Evolutionary conservation across 345 rosid species (phyloP), one percentile per base, ranked within the genome.

Genomic region (Gossypium sturtianum): DNA sequence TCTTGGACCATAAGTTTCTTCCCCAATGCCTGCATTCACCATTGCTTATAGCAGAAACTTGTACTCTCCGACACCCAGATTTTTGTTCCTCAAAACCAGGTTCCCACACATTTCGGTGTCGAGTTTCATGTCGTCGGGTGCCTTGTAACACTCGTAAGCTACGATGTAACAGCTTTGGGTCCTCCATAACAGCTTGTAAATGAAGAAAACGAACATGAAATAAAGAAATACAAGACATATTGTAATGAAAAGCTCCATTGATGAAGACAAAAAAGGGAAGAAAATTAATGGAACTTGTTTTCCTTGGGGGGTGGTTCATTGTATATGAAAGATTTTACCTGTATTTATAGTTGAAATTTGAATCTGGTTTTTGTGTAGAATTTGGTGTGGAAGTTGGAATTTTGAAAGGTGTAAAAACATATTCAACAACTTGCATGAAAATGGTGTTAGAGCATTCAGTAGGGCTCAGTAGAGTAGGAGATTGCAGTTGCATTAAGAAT

Each of bases 1-100:
- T 76, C 66, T 82, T 0, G 96, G 93, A 25, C 86, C 87, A 62
- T 86, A 93, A 7, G 93, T 84, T 74, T 85, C 82, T 54, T 93
- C 93, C 16, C 98, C 94, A 12, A 93, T 81, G 43, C 98, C 97
- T 3, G 95, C 85, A 66, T 80, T 86, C 16, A 81, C 87, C 66
- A 91, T 83, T 20, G 91, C 87, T 69, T 74, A 74, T 5, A 89
- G 80, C 43, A 93, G 82, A 78, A 93, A 93, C 74, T 80, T 75
- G 87, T 83, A 86, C 59, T 93, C 85, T 62, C 84, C 81, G 6
- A 88, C 81, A 6, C 87, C 79, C 22, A 89, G 86, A 65, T 86
- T 87, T 75, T 81, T 82, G 83, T 87, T 89, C 48, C 95, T 69
- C 22, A 68, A 22, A 43, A 88, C 75, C 38, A 90, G 3, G 15